These are phyloP conservation scores for Larix kaempferi DNA, from an alignment of 75 land plant species.

Conservation along the genomic window DNA sequence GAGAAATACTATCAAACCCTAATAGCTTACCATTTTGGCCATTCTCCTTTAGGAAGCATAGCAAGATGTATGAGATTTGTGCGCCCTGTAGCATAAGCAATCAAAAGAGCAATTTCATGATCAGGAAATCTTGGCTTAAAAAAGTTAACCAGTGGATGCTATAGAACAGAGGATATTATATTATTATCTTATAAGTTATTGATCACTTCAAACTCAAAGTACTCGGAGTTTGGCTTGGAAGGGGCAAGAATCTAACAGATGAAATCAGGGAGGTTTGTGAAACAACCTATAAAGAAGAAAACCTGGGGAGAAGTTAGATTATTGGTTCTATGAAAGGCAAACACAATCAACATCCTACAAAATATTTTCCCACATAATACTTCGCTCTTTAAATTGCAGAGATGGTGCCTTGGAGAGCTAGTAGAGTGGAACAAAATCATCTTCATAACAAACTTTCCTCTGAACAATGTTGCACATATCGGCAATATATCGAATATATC, in stretches of 20 bases:
- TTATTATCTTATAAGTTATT: not conserved
- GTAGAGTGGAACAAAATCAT: too few species aligned
- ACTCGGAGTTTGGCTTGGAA: not conserved
- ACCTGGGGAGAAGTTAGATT: not conserved
- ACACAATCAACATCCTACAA: not conserved
- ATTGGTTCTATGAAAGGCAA: not conserved
- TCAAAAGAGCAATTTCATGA: not conserved
- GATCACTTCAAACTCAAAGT: too few species aligned
- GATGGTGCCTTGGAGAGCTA: too few species aligned
- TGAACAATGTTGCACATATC: not conserved
- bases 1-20: not conserved
- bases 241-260: not conserved
- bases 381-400: too few species aligned
- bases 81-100: conserved; percentile 46
- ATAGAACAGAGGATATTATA: not conserved
- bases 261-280: not conserved
- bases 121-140: not conserved
- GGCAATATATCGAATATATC: too few species aligned
- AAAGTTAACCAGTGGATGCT: not conserved
- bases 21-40: conserved; percentile 83
- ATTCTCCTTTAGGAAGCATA: conserved; percentile 91
- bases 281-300: not conserved
- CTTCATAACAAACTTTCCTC: not conserved
- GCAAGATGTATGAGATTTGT: conserved; percentile 53
- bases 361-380: too few species aligned